phyloP scores from a whole-genome alignment of 208 protist species.

The Leishmania turanica region DNA sequence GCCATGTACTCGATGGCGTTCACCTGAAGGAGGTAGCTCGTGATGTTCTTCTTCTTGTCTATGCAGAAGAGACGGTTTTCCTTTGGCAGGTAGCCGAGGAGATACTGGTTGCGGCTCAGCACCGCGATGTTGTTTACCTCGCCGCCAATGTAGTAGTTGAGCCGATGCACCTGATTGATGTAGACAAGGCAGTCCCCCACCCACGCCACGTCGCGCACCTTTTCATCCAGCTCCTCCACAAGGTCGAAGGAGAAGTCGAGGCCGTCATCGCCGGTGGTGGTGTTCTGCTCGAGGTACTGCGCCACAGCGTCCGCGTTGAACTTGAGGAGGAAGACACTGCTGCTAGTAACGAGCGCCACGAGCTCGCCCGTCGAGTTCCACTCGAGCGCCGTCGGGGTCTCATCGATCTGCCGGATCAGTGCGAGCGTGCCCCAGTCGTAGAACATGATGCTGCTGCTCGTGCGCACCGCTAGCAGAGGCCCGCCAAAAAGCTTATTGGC shows the following conservation, averaged over 20 bases:
- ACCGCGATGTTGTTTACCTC: conserved; percentile 94
- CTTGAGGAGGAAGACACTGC: conserved; percentile 94
- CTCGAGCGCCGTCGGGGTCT: conserved; percentile 82
- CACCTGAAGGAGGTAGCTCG: conserved; percentile 92
- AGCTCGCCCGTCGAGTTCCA: conserved; percentile 95
- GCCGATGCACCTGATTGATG: conserved; percentile 90
- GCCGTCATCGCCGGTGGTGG: conserved; percentile 86
- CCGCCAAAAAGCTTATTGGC: conserved; percentile 89
- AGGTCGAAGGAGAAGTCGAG: conserved; percentile 97
- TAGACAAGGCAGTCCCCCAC: conserved; percentile 98
- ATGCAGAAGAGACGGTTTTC: conserved; percentile 97
- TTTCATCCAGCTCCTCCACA: conserved; percentile 93
- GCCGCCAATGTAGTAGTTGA: conserved; percentile 98
- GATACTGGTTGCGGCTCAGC: conserved; percentile 89
- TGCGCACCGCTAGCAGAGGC: conserved; percentile 91
- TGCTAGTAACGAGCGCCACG: conserved; percentile 89
- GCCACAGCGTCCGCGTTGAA: conserved; percentile 92
- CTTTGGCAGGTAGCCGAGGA: conserved; percentile 96
- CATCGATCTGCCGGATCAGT: conserved; percentile 96
- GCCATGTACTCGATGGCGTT: conserved; percentile 98
- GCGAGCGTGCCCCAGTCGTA: conserved; percentile 97
- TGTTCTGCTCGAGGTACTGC: conserved; percentile 67
- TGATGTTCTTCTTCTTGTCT: conserved; percentile 94
- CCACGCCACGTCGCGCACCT: conserved; percentile 93
- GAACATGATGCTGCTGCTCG: conserved; percentile 86